Evolutionary conservation across 2,329 filamentous ascomycete genomes (phyloP), one percentile per base, ranked within the genome.

Genomic region (Sporothrix pseudoabietina): DNA sequence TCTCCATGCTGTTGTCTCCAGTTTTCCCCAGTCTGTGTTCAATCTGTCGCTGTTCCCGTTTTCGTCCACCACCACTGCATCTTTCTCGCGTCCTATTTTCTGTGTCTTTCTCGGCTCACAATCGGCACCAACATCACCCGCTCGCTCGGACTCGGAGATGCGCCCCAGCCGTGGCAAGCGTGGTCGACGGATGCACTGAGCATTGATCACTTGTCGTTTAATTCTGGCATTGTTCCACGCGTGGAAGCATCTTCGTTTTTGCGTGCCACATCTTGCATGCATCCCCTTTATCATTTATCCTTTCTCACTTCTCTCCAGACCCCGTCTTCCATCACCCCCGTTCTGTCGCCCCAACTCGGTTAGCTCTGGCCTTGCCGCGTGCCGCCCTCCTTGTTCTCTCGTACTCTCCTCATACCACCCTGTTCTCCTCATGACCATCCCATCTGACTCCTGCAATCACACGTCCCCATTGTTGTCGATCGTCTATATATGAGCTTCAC

Each of bases 401-500:
- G 2, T 35, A 3, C 55, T 32, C 6, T 19, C 26, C 19, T 59
- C 22, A 32, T 35, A 59, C 26, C 16, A 19, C 57, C 57, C 30
- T 26, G 16, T 39, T 12, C 57, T 19, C 30, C 6, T 39, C 22
- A 55, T 5, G 44, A 16, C 44, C 32, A 39, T 39, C 16, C 12
- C 16, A 39, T 61, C 30, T 61, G 19, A 39, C n/a, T 12, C 14
- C 30, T 61, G 57, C 30, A 39, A 57, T 39, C 57, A 61, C 32
- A 61, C 57, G 52, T 55, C 32, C 32, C 32, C 57, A n/a, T 39
- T 35, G 57, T 39, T 35, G 57, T 39, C 39, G 61, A 30, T 47
- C 26, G 41, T 65, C 41, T 71, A 71, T 71, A 71, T 71, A 71
- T 71, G 57, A 71, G 57, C 57, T 26, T 39, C 30, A 22, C 55